phyloP scores from a whole-genome alignment of 306 rosid species.

The Vicia sativa region DNA sequence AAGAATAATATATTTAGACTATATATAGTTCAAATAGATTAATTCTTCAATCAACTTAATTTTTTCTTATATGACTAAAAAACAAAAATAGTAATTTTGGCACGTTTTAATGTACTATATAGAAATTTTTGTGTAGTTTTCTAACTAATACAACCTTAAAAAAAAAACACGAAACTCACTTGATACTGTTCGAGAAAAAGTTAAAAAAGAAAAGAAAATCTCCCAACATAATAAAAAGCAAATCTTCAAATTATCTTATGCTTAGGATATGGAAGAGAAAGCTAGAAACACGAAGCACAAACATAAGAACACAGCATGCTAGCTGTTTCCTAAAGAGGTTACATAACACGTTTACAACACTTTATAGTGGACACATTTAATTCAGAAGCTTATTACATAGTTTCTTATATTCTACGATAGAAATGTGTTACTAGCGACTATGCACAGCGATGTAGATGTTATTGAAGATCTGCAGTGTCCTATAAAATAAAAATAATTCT shows the following conservation, averaged over 20 bases:
- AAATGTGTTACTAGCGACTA: too few relatives aligned
- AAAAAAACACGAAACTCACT: conserved; percentile 25
- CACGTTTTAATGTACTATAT: too few relatives aligned
- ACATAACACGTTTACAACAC: conserved; percentile 39
- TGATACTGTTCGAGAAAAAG: not conserved
- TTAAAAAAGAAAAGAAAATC: not conserved
- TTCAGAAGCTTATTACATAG: not conserved
- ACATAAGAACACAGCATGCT: conserved; percentile 28
- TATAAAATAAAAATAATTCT: not conserved
- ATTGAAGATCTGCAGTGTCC: not conserved
- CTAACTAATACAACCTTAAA: too few relatives aligned
- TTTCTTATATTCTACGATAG: not conserved
- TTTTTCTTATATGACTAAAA: too few relatives aligned
- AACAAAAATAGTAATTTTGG: too few relatives aligned
- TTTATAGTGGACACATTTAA: conserved; percentile 13
- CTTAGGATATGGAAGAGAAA: conserved; percentile 9
- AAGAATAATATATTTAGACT: too few relatives aligned
- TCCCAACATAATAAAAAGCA: conserved; percentile 19
- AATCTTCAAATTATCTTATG: conserved; percentile 14
- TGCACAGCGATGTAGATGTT: not conserved
- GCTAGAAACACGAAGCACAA: conserved; percentile 28
- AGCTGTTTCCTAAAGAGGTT: conserved; percentile 28
- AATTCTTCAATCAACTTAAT: too few relatives aligned
- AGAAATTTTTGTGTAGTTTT: too few relatives aligned
- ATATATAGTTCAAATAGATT: too few relatives aligned